phyloP scores from a whole-genome alignment of 306 rosid species.

The Malus sieversii region DNA sequence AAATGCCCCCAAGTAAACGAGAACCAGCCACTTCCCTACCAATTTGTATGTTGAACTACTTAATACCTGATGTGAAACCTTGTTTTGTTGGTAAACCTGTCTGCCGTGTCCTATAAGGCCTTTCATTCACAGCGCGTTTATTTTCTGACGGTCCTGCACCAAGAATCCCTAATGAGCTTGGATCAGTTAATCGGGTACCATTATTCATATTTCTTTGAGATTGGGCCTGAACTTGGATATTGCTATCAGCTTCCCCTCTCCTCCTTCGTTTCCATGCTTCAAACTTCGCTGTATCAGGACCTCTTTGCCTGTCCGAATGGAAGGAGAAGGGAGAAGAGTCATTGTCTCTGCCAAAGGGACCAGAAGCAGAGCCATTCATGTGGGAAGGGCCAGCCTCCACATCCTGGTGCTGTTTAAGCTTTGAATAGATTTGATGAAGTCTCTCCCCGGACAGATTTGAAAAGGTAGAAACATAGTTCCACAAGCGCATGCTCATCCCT shows the following conservation, averaged over 20 bases:
- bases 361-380: constrained; percentile 51
- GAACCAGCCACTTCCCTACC: constrained; percentile 33
- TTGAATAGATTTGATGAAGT: constrained; percentile 82
- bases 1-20: constrained; percentile 15
- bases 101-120: constrained; percentile 59
- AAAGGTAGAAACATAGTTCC: constrained; percentile 96
- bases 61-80: constrained; percentile 39
- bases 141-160: constrained; percentile 91
- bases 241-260: constrained; percentile 60
- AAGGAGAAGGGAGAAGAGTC: constrained; percentile 39
- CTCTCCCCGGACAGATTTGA: constrained; percentile 96
- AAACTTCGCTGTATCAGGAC: constrained; percentile 48
- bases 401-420: constrained; percentile 74
- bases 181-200: constrained; percentile 54
- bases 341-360: constrained; percentile 49
- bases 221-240: constrained; percentile 50
- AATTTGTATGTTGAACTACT: constrained; percentile 25
- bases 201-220: constrained; percentile 52
- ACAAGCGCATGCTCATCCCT: constrained; percentile 93
- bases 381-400: constrained; percentile 78
- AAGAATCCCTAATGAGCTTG: constrained; percentile 79
- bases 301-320: constrained; percentile 53
- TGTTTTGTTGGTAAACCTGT: constrained; percentile 62
- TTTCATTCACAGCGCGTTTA: constrained; percentile 49
- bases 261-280: constrained; percentile 92